Evolutionary conservation across 257 asterid species (phyloP).

Genomic region (Solanum acaule): DNA sequence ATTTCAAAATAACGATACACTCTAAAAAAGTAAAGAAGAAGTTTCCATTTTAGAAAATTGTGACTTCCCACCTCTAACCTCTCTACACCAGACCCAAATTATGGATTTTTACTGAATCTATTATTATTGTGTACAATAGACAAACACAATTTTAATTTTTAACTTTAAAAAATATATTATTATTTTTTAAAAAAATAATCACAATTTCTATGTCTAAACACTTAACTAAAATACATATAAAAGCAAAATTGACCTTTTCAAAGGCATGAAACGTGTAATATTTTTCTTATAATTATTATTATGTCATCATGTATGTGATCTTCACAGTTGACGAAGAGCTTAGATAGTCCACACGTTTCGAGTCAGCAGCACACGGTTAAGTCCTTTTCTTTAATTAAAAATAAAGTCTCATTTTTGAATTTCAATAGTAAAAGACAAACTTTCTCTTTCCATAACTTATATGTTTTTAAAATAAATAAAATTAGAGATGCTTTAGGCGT

Average conservation of each 20-base stretch:
- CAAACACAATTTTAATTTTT: background rate
- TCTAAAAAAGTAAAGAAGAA: too few species aligned
- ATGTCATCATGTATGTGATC: background rate
- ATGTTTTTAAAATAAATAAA: background rate
- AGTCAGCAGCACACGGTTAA: background rate
- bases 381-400: background rate
- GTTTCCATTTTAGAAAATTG: too few species aligned
- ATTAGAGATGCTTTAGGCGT: too few species aligned
- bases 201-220: background rate
- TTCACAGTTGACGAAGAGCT: background rate
- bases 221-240: too few species aligned
- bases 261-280: background rate
- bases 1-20: too few species aligned
- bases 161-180: too few species aligned
- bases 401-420: background rate
- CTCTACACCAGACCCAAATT: too few species aligned
- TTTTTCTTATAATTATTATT: background rate
- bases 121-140: too few species aligned
- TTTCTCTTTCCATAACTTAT: background rate
- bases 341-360: background rate
- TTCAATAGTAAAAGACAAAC: background rate
- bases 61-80: too few species aligned
- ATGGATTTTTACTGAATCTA: fast-evolving
- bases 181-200: too few species aligned
- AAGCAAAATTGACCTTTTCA: background rate